Conservation (phyloP, 1,139 yeast species). For the Blastobotrys raffinosifermentans region DNA sequence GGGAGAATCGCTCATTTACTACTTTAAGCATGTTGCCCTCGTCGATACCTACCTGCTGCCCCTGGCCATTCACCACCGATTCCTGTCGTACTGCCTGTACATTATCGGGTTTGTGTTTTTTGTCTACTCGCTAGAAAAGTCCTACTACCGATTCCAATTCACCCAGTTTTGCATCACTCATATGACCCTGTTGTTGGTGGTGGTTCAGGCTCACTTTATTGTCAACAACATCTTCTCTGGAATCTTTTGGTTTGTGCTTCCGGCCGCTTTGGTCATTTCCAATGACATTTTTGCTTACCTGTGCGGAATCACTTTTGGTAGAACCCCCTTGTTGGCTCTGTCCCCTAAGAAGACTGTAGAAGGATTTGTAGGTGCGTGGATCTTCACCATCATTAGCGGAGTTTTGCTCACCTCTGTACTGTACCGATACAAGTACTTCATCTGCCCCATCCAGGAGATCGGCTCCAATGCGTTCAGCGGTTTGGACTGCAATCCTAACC, state of each 20-base stretch:
- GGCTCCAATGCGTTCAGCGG: conserved; percentile 55
- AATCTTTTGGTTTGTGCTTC: conserved; percentile 88
- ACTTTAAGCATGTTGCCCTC: conserved; percentile 44
- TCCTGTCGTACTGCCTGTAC: conserved; percentile 77
- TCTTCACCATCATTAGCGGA: conserved; percentile 78
- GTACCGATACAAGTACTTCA: conserved; percentile 64
- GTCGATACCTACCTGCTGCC: conserved; percentile 40
- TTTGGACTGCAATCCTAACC: conserved; percentile 73
- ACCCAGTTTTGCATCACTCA: conserved; percentile 92
- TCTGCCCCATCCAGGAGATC: conserved; percentile 77
- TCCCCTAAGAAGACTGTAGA: conserved; percentile 97
- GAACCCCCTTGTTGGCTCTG: conserved; percentile 83
- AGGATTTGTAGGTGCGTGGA: conserved; percentile 97
- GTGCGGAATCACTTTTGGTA: conserved; percentile 96
- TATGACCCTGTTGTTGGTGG: conserved; percentile 85
- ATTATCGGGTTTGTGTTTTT: conserved; percentile 85
- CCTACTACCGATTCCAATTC: conserved; percentile 85
- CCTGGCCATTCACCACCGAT: conserved; percentile 64
- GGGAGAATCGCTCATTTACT: conserved; percentile 74
- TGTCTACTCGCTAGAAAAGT: conserved; percentile 84
- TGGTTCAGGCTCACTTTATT: conserved; percentile 90
- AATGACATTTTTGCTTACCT: conserved; percentile 95
- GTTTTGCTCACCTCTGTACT: conserved; percentile 58
- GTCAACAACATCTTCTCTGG: conserved; percentile 88
- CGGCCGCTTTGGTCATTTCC: conserved; percentile 85